Evolutionary conservation across 2,329 filamentous ascomycete species (phyloP), one percentile per base, ranked within the genome.

Genomic region (Colletotrichum sp.): DNA sequence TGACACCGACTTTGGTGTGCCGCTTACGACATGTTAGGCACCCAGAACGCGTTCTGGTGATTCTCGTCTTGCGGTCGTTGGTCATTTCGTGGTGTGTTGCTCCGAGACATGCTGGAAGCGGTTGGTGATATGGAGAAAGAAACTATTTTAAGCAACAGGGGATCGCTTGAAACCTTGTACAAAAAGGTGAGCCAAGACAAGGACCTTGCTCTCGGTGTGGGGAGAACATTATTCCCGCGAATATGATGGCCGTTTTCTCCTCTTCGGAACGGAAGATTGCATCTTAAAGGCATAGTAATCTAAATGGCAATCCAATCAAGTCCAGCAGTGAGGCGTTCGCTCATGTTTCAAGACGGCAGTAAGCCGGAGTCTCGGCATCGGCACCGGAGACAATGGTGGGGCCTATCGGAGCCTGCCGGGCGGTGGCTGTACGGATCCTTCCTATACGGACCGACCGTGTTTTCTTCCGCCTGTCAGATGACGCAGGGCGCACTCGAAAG

Each of bases 271-370:
- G 2, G 43, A 3, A 21, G n/a, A 21, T 52, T 52, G n/a, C n/a
- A 7, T 52, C 0, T 52, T 0, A 21, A 0, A 7, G 10, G 43
- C 43, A 52, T 0, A 52, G 1, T 21, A 21, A 52, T 52, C 43
- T 52, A 5, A 13, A 21, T 52, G 0, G 0, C 10, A 21, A 21
- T 21, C 43, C 12, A 2, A 52, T 52, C 10, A 13, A 52, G 43
- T 21, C 0, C 0, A 52, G 0, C 18, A n/a, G 5, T n/a, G 18
- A 48, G 43, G 10, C n/a, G 0, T 0, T 52, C 43, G 43, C 12
- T 21, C 10, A 52, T 52, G 43, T 52, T 52, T 52, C 43, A 52
- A 0, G 0, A 1, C 43, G 43, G 43, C 12, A 21, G n/a, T 52
- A 13, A 52, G 43, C 43, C 43, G 43, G 59, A 24, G 18, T 32